Base-by-base conservation (phyloP, 2,329 filamentous ascomycete species). In the Beauveria bassiana region DNA sequence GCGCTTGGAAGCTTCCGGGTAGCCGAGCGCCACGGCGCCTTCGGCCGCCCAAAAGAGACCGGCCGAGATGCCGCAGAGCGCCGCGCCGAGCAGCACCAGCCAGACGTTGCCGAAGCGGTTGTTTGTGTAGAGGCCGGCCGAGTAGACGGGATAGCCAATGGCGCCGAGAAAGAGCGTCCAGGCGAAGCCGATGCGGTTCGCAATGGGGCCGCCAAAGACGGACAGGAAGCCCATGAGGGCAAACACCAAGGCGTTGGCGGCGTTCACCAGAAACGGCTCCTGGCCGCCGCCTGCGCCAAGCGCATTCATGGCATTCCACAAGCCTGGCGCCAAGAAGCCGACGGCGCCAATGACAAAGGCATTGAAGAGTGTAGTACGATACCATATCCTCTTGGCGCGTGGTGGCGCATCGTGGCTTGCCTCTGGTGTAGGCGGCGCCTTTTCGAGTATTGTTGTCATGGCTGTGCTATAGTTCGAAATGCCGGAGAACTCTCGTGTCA, bases 291-390 rank as follows among this genome's bases (percentile, higher is more conserved):
- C 81, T 1, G 80, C 81, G 18, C 81, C 81, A 5, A 81, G 70
- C 1, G 75, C 72, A 63, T 80, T 82, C 78, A 83, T 81, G 1
- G 81, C 81, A 67, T 81, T 83, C 81, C 81, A 84, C 3, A 84
- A 68, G 0, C 78, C 78, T 0, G 78, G 78, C 0, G 77, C 77
- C 42, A 80, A 71, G 65, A 82, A 83, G 1, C 79, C 81, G 0
- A 82, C 80, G 16, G 72, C 74, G 14, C 81, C 81, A 51, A 82
- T 81, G 18, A 83, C 72, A 53, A 77, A 78, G 45, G 79, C 79
- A 66, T 83, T 81, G 73, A 81, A 82, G 1, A 83, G 73, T 0
- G 79, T 81, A 2, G 75, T 75, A 57, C 75, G 78, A 64, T 82
- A 80, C 80, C 81, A 83, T 43, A 60, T 68, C 40, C 65, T 62